These are phyloP conservation scores for Lactarius deliciosus DNA, from an alignment of 768 basidiomycete species.

Conservation along the genomic window DNA sequence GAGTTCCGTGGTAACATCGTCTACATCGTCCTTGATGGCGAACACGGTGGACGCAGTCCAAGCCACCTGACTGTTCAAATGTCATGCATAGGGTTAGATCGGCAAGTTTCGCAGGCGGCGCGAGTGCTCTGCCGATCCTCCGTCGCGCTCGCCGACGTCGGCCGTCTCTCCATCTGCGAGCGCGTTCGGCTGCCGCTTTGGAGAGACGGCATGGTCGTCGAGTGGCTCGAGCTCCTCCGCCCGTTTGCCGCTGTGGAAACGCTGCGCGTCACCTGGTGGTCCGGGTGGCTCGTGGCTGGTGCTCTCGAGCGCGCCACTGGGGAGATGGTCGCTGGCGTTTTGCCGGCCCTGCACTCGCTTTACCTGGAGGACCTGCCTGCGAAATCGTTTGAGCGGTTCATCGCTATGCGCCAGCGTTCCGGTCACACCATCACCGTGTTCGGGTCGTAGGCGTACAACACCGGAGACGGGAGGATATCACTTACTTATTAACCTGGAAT, in stretches of 20 bases:
- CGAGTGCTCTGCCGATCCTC: not conserved
- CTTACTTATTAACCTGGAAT: not conserved
- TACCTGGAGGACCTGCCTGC: not conserved
- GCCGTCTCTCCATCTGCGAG: not conserved
- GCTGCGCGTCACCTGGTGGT: not conserved
- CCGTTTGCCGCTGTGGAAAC: slow-evolving; percentile 3
- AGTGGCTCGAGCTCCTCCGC: slow-evolving; percentile 6
- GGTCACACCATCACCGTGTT: not conserved
- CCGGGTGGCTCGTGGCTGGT: not conserved
- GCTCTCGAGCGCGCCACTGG: not conserved
- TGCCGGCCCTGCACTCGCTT: not conserved
- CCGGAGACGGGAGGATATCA: not conserved
- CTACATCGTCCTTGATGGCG: not conserved
- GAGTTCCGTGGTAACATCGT: not conserved
- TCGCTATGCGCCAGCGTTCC: not conserved
- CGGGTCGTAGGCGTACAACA: not conserved
- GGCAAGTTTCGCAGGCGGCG: slow-evolving; percentile 10
- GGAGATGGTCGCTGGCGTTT: not conserved
- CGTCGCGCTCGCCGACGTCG: not conserved
- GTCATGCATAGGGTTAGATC: not conserved
- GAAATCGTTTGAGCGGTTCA: not conserved
- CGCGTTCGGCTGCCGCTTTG: not conserved
- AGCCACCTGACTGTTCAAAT: not conserved
- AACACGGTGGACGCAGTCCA: not conserved
- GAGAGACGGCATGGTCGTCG: not conserved